These are phyloP conservation scores for Crithidia mellificae DNA, from an alignment of 208 protist species.

Conservation along the genomic window DNA sequence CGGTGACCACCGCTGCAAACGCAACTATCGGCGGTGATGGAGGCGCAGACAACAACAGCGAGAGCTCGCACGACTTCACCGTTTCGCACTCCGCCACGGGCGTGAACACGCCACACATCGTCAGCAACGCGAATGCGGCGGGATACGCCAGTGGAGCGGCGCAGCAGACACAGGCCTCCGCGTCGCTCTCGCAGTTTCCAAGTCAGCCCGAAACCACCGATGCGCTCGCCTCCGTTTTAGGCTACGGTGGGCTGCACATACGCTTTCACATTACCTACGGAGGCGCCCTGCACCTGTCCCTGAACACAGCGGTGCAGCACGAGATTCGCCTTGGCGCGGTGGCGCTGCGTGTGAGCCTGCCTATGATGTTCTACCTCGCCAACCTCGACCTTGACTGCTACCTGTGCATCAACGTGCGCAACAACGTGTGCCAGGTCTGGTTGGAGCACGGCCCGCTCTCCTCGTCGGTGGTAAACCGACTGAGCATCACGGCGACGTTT, in stretches of 20 bases:
- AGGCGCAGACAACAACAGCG: constrained; percentile 18
- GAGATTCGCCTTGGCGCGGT: constrained; percentile 50
- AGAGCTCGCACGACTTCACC: constrained; percentile 21
- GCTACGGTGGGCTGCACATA: constrained; percentile 61
- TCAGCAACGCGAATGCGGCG: neutral
- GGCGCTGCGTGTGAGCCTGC: constrained; percentile 61
- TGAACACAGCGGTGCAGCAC: constrained; percentile 55
- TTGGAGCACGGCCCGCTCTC: constrained; percentile 71
- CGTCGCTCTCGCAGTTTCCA: constrained; percentile 17
- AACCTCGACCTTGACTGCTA: constrained; percentile 82
- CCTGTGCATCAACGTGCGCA: constrained; percentile 68
- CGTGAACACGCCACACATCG: constrained; percentile 6
- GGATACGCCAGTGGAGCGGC: neutral
- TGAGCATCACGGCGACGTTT: constrained; percentile 63
- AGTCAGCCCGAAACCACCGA: constrained; percentile 28
- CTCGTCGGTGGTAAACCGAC: constrained; percentile 62
- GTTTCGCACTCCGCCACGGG: constrained; percentile 11
- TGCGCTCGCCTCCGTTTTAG: constrained; percentile 48
- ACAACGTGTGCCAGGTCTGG: constrained; percentile 65
- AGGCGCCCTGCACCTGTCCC: constrained; percentile 59
- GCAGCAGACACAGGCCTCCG: constrained; percentile 4
- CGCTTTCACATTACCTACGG: constrained; percentile 86
- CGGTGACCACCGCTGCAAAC: too few species aligned
- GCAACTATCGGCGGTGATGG: neutral
- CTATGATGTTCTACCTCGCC: constrained; percentile 52